Evolutionary conservation across 352 stramenopile genomes (phyloP).

Genomic region (Globisporangium yorkense): DNA sequence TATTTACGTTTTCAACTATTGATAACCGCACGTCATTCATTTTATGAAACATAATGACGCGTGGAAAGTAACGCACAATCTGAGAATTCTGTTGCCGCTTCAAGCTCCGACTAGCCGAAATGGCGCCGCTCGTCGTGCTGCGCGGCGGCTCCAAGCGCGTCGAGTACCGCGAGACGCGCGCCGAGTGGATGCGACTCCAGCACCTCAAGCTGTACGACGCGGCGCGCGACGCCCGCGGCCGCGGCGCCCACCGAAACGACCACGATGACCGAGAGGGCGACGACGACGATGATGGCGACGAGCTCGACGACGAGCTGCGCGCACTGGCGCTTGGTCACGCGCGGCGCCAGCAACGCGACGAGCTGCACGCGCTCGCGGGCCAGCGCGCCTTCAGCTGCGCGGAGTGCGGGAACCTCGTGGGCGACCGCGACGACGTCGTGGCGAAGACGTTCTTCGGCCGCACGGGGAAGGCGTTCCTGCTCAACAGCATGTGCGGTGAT

Average conservation of each 20-base stretch:
- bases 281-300: neutral
- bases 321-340: constrained; percentile 30
- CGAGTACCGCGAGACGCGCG: constrained; percentile 57
- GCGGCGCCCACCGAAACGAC: constrained; percentile 18
- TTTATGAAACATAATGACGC: neutral
- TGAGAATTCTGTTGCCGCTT: constrained; percentile 2
- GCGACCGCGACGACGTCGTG: constrained; percentile 60
- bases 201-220: constrained; percentile 10
- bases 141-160: constrained; percentile 53
- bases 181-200: constrained; percentile 26
- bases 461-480: constrained; percentile 68
- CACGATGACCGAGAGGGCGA: constrained; percentile 19
- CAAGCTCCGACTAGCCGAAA: constrained; percentile 8
- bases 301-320: constrained; percentile 26
- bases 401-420: constrained; percentile 57
- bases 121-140: constrained; percentile 73
- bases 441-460: constrained; percentile 76
- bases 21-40: neutral
- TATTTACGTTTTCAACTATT: neutral
- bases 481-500: constrained; percentile 66
- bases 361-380: constrained; percentile 39
- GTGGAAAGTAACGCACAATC: neutral
- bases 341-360: constrained; percentile 41
- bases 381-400: constrained; percentile 58
- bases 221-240: constrained; percentile 4